Conservation (phyloP, 2,329 filamentous ascomycete genomes). For the Westerdykella sp. region DNA sequence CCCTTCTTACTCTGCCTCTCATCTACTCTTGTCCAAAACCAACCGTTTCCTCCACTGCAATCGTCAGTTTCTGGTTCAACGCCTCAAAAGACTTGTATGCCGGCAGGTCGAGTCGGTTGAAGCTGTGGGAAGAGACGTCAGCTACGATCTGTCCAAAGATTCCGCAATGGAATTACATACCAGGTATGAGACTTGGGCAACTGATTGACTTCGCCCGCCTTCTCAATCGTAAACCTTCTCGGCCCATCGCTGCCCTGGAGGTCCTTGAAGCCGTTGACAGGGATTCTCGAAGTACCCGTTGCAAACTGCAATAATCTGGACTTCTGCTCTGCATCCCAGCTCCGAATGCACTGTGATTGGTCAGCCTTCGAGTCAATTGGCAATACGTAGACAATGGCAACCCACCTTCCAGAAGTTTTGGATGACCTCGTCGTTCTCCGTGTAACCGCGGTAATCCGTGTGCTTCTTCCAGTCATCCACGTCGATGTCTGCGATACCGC, state of each 20-base stretch:
- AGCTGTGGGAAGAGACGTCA: constrained; percentile 50
- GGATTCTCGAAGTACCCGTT: constrained; percentile 94
- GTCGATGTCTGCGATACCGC: constrained; percentile 98
- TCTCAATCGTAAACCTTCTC: constrained; percentile 94
- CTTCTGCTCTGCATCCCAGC: constrained; percentile 98
- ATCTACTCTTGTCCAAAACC: constrained; percentile 90
- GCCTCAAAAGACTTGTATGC: constrained; percentile 85
- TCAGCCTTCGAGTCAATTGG: constrained; percentile 12
- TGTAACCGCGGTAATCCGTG: constrained; percentile 97
- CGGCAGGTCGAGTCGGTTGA: constrained; percentile 93
- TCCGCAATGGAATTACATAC: constrained; percentile 49
- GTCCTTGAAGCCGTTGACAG: constrained; percentile 99
- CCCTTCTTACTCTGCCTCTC: not conserved
- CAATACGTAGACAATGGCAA: not conserved
- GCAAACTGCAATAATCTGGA: constrained; percentile 93
- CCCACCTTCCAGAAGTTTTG: constrained; percentile 92
- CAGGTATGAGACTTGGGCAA: constrained; percentile 97
- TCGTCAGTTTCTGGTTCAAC: constrained; percentile 83
- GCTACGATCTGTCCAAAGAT: not conserved
- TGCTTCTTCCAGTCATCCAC: constrained; percentile 99
- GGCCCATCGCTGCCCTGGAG: constrained; percentile 94
- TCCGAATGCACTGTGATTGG: constrained; percentile 62
- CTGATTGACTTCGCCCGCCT: constrained; percentile 84
- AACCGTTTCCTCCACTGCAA: constrained; percentile 97
- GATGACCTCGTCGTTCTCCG: constrained; percentile 93